Base-by-base conservation (phyloP, 495 filamentous ascomycete species). In the Clohesyomyces aquaticus region DNA sequence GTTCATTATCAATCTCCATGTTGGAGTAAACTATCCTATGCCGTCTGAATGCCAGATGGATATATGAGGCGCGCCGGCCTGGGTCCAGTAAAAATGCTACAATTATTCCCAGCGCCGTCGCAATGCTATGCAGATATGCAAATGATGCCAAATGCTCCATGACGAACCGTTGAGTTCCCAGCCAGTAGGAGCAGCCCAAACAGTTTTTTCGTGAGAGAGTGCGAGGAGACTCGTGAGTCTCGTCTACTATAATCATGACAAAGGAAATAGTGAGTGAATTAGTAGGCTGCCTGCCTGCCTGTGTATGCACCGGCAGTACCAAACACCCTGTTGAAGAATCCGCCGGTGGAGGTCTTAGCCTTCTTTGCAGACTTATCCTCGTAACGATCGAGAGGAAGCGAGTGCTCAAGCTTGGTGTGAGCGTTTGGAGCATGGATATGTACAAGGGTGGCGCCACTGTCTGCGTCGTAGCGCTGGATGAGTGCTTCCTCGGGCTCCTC, bases 241-340 rank as follows among this genome's bases (percentile, higher is more conserved):
- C 48, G 25, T 32, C 56, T 61, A 55, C 38, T 14, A 41, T 41
- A 45, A 57, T 1, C 3, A 57, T 6, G 45, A 66, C 58, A 70
- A 70, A 70, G 25, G 63, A 66, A 70, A 66, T 26, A 61, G 57
- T 43, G 53, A 66, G 19, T 59, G 59, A 27, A 49, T 53, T 55
- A 70, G 43, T 70, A 70, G 22, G 29, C 52, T 22, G 57, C 38
- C 43, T 63, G 67, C 35, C 58, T 59, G 42, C 53, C 51, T 6
- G 55, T 26, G 41, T 69, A 65, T 27, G 52, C 16, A 18, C 52
- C 47, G 29, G 63, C 41, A 2, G 56, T 46, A 47, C 57, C 72
- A 55, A 77, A 72, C 53, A 77, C 71, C 11, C 73, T 61, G 55
- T 69, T 71, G 66, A 76, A 75, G 67, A 77, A 71, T 51, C 70